Evolutionary conservation across 2,329 filamentous ascomycete species (phyloP), one percentile per base, ranked within the genome.

Genomic region (Emergomyces africanus): DNA sequence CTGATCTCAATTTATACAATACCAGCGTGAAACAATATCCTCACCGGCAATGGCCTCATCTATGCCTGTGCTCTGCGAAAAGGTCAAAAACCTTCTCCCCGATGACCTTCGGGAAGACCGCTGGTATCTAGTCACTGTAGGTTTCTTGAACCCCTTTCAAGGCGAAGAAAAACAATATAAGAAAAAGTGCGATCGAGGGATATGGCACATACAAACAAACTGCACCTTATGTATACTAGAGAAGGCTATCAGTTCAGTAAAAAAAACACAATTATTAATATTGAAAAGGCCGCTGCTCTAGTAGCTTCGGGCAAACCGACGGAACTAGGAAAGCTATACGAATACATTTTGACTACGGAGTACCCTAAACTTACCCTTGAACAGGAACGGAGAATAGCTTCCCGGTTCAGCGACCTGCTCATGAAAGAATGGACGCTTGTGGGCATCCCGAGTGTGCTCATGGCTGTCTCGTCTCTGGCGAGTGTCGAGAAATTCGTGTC

Each of bases 51-150:
- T 58, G 57, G 1, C 46, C 28, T 50, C 57, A 20, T 51, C 58
- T 14, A 42, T 56, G 5, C 4, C 42, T 5, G n/a, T 55, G 9
- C 66, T 72, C n/a, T 65, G 65, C 61, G 57, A 59, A 25, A 59
- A 63, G 30, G 66, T 68, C 18, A 68, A 68, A 60, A 57, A 39
- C 10, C 39, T 63, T 42, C 56, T 69, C 20, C 64, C 68, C 9
- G 62, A 65, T 30, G 63, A 95, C 79, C 15, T 79, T 72, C 3
- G 90, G 87, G 4, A 91, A 82, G 62, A 81, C 78, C 67, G 78
- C 69, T 60, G 79, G 80, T 65, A 80, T 69, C 15, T 75, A 71
- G 42, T 74, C 70, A 65, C 72, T 46, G 74, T 75, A 58, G 65
- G 71, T 65, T 70, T 68, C n/a, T 68, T 70, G 20, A 67, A 62